Percentiles rank a stretch among this genome's conserved stretches.
Evolutionary conservation across 495 filamentous ascomycete species (phyloP).

Genomic region (Penicillium canescens): DNA sequence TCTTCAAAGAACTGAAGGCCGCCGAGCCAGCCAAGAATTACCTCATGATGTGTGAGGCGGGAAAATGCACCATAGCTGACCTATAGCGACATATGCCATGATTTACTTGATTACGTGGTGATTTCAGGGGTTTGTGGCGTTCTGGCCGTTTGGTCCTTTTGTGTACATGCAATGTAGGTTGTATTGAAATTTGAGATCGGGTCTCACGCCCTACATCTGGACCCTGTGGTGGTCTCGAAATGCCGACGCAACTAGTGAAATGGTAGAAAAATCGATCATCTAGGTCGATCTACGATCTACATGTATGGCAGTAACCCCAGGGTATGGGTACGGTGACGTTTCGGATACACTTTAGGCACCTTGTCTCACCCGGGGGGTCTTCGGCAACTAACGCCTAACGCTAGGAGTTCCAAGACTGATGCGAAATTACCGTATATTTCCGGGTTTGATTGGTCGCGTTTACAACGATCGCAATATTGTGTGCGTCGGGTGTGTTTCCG

Average conservation of each 20-base stretch:
- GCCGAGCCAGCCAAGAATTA: slow-evolving; percentile 42
- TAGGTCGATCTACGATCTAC: background rate
- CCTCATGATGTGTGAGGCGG: slow-evolving; percentile 52
- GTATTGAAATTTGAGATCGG: background rate
- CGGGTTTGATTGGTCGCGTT: background rate
- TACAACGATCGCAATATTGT: background rate
- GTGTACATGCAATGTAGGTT: background rate
- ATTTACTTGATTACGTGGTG: background rate
- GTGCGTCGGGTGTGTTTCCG: background rate
- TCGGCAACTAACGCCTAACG: background rate
- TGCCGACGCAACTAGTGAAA: too few species aligned
- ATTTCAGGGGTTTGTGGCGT: background rate
- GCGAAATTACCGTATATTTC: background rate
- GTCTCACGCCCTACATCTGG: background rate
- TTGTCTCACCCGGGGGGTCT: background rate
- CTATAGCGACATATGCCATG: slow-evolving; percentile 17
- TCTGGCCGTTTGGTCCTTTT: slow-evolving; percentile 1
- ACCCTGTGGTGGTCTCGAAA: background rate
- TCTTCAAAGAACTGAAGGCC: slow-evolving; percentile 46
- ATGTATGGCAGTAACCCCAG: background rate
- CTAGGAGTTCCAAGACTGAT: background rate
- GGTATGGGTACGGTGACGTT: too few species aligned
- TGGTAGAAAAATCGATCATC: too few species aligned
- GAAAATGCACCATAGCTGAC: slow-evolving; percentile 46
- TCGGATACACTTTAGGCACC: background rate